A percentile compares a stretch with the other conserved stretches of the same genome.
phyloP scores from a whole-genome alignment of 331 rosid species.

The Arachis monticola region DNA sequence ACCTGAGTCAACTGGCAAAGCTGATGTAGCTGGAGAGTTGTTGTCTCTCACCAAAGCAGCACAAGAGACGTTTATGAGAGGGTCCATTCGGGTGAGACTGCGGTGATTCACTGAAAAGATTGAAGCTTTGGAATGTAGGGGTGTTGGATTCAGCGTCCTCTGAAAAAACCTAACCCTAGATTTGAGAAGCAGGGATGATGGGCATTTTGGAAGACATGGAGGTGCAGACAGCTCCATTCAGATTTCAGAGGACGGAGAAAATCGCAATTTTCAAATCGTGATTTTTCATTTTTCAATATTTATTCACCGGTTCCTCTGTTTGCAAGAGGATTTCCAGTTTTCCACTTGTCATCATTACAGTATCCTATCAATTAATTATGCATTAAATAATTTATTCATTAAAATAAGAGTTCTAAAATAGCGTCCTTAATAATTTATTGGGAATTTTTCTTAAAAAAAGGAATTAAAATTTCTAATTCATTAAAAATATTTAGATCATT shows the following conservation, averaged over 20 bases:
- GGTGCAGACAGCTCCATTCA: constrained; percentile 65
- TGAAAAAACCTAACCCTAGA: constrained; percentile 50
- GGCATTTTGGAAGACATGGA: constrained; percentile 42
- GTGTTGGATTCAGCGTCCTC: constrained; percentile 18
- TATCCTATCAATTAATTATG: too few relatives aligned
- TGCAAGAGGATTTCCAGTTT: too few relatives aligned
- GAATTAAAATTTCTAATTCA: too few relatives aligned
- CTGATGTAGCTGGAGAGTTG: constrained; percentile 49
- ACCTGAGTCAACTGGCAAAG: constrained; percentile 60
- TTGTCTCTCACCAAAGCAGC: constrained; percentile 46
- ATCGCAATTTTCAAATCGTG: not conserved
- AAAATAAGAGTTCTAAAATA: too few relatives aligned
- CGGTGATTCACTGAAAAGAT: constrained; percentile 35
- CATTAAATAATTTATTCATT: too few relatives aligned
- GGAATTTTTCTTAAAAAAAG: too few relatives aligned
- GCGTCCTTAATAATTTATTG: too few relatives aligned
- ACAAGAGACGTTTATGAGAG: constrained; percentile 39
- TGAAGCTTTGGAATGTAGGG: constrained; percentile 30
- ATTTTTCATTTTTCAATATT: not conserved
- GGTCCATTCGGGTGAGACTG: constrained; percentile 42
- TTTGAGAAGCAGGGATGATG: constrained; percentile 48
- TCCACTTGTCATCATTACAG: too few relatives aligned
- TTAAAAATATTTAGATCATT: too few relatives aligned
- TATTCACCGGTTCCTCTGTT: too few relatives aligned
- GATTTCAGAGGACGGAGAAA: constrained; percentile 5